Conservation (phyloP, 2,329 filamentous ascomycete genomes). For the Penicillium sp. region DNA sequence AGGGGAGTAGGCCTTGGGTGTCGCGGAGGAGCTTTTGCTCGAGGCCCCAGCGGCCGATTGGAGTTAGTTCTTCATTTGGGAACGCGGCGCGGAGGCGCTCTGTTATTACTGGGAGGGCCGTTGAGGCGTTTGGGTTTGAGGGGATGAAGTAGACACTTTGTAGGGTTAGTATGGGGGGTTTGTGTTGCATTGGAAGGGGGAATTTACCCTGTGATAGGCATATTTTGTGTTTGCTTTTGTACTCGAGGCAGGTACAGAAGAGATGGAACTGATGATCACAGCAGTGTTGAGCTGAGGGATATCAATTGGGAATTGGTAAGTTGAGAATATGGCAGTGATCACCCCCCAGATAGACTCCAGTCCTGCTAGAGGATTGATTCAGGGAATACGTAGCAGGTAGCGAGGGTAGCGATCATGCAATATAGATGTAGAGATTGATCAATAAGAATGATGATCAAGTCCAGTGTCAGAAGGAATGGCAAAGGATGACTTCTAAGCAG, state of each 20-base stretch:
- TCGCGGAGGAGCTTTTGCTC: constrained; percentile 45
- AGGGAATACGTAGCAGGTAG: not conserved
- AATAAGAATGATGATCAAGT: not conserved
- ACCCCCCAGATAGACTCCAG: not conserved
- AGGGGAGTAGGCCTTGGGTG: constrained; percentile 41
- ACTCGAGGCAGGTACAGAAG: not conserved
- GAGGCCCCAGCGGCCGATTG: constrained; percentile 40
- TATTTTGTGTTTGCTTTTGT: constrained; percentile 13
- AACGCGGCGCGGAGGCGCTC: constrained; percentile 40
- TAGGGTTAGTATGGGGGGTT: not conserved
- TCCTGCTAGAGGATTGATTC: not conserved
- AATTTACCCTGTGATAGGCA: constrained; percentile 38
- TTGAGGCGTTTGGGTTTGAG: constrained; percentile 40
- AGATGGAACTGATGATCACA: not conserved
- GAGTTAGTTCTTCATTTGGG: constrained; percentile 34
- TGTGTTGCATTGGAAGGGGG: not conserved
- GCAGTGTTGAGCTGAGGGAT: not conserved
- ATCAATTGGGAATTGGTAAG: not conserved
- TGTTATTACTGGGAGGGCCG: constrained; percentile 33
- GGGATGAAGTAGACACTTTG: constrained; percentile 44
- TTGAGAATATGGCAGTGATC: not conserved
- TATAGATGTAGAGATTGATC: not conserved
- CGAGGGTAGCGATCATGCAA: not conserved
- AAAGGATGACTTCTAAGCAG: not conserved
- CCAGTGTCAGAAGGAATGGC: not conserved